A percentile compares a stretch with the other conserved stretches of the same genome.
Evolutionary conservation across 78 protist species (phyloP).

Genomic region (Dictyostelium firmibasis): DNA sequence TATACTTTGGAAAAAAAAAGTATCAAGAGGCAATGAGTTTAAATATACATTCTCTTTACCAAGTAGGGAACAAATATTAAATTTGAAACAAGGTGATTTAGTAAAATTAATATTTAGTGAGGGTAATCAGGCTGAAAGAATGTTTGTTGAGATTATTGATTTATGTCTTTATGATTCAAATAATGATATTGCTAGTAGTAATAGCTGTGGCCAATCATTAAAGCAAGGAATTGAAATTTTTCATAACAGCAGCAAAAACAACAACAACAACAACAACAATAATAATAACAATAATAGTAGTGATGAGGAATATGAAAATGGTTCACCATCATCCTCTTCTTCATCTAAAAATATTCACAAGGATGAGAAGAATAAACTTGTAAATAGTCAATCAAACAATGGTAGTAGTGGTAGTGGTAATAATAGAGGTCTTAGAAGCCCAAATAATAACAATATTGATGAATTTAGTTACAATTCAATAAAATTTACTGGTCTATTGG

Average conservation of each 20-base stretch:
- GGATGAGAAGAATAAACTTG: slow-evolving; percentile 6
- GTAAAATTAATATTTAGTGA: slow-evolving; percentile 54
- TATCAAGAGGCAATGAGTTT: background rate
- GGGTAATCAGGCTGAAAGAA: slow-evolving; percentile 15
- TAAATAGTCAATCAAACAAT: background rate
- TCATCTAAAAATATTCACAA: background rate
- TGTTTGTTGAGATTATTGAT: slow-evolving; percentile 18
- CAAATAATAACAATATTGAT: background rate
- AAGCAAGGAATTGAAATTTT: background rate
- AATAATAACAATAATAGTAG: background rate
- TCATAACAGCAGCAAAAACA: background rate
- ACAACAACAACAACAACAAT: background rate
- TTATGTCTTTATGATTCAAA: background rate
- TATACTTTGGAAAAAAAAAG: background rate
- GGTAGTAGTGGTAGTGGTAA: background rate
- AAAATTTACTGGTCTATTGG: background rate
- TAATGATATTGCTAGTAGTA: background rate
- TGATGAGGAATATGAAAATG: background rate
- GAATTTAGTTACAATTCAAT: background rate
- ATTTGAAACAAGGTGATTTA: slow-evolving; percentile 22
- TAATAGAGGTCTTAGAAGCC: background rate
- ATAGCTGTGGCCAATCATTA: background rate
- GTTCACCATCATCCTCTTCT: background rate
- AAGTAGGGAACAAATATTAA: background rate
- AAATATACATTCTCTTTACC: slow-evolving; percentile 56